Conservation (phyloP, 768 basidiomycete species). For the Boletus tylopilopsis region DNA sequence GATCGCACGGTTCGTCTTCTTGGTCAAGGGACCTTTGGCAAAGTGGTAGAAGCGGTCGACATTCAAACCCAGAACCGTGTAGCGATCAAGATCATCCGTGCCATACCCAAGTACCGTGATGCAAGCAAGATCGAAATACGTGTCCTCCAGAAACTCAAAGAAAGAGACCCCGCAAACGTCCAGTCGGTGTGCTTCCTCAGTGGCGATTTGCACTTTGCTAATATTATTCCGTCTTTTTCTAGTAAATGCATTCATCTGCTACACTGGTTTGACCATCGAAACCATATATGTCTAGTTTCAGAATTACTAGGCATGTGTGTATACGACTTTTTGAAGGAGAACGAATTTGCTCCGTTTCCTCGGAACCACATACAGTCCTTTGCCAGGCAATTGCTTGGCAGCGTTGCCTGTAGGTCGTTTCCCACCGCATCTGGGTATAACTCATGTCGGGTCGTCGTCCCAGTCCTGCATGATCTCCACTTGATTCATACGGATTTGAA, state of each 20-base stretch:
- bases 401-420: slow-evolving; percentile 80
- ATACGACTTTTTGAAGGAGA: slow-evolving; percentile 98
- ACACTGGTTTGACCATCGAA: slow-evolving; percentile 93
- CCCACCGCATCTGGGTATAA: not conserved
- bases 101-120: slow-evolving; percentile 98
- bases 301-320: slow-evolving; percentile 96
- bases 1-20: slow-evolving; percentile 89
- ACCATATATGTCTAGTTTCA: slow-evolving; percentile 96
- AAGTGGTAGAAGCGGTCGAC: slow-evolving; percentile 93
- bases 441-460: slow-evolving; percentile 7
- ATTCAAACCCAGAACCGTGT: slow-evolving; percentile 70
- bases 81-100: slow-evolving; percentile 98
- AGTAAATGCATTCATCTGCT: slow-evolving; percentile 98
- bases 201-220: slow-evolving; percentile 20
- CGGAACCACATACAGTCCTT: slow-evolving; percentile 96
- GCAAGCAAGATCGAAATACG: slow-evolving; percentile 98
- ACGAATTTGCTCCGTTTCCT: slow-evolving; percentile 94
- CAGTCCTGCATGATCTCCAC: slow-evolving; percentile 87
- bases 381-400: slow-evolving; percentile 85
- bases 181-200: slow-evolving; percentile 56
- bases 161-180: slow-evolving; percentile 80
- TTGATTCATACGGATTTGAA: slow-evolving; percentile 98
- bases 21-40: slow-evolving; percentile 98
- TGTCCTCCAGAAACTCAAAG: slow-evolving; percentile 87
- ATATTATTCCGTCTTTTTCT: slow-evolving; percentile 1